phyloP scores from a whole-genome alignment of 176 grass and related monocot genomes.

The Oryza coarctata region DNA sequence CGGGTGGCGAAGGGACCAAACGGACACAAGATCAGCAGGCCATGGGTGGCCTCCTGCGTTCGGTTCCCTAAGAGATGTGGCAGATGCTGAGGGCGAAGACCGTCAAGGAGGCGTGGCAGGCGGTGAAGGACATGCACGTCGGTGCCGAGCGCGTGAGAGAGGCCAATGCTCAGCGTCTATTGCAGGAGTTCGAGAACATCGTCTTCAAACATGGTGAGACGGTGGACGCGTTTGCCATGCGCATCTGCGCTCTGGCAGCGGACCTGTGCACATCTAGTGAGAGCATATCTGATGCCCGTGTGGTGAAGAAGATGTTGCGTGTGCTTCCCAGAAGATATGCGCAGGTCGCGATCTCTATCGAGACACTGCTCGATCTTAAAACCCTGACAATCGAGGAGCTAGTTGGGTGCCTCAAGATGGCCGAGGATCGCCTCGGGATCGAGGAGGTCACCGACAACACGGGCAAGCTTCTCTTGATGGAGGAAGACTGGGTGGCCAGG shows the following conservation, averaged over 20 bases:
- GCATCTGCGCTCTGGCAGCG: neutral
- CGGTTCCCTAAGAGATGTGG: neutral
- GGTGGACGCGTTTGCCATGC: neutral
- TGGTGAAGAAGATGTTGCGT: neutral
- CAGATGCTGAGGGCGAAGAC: neutral
- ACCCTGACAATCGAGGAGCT: neutral
- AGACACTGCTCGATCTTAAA: neutral
- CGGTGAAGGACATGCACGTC: no score
- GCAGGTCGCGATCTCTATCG: neutral
- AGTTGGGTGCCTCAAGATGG: neutral
- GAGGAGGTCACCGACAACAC: neutral
- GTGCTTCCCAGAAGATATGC: neutral
- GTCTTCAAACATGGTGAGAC: neutral
- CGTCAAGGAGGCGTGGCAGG: no score
- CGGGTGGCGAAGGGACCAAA: no score
- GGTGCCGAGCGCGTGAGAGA: neutral
- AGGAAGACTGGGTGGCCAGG: neutral
- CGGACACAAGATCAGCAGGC: neutral
- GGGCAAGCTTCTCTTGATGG: neutral
- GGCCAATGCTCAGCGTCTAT: neutral
- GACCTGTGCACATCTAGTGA: neutral
- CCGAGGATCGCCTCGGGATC: neutral
- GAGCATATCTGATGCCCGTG: neutral
- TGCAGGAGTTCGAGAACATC: neutral
- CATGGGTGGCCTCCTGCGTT: neutral